Conservation (phyloP, 441 rosid species). For the Gossypium armourianum region DNA sequence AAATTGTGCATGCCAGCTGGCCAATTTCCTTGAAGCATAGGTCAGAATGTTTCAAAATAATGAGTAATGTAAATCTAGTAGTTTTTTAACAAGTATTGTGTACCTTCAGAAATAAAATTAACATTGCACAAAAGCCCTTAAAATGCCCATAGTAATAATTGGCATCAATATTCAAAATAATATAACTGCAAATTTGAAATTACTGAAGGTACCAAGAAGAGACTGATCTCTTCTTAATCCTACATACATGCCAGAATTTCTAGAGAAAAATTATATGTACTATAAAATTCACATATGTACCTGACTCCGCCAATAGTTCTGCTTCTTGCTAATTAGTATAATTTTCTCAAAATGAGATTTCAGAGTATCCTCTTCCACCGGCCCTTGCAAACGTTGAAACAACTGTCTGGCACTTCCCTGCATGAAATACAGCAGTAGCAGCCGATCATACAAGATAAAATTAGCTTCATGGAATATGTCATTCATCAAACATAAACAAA, state of each 20-base stretch:
- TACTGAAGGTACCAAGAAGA: constrained; percentile 6
- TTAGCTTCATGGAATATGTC: constrained; percentile 20
- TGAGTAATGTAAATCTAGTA: background rate
- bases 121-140: background rate
- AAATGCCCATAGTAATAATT: constrained; percentile 4
- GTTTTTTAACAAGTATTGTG: background rate
- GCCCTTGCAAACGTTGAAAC: constrained; percentile 94
- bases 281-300: constrained; percentile 28
- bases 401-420: constrained; percentile 99
- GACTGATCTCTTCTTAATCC: background rate
- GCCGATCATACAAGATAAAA: constrained; percentile 11
- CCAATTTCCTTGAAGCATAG: constrained; percentile 1
- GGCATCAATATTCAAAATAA: constrained; percentile 3
- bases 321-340: constrained; percentile 64
- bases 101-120: background rate
- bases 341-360: constrained; percentile 95
- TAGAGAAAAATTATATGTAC: background rate
- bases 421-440: constrained; percentile 25
- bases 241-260: background rate
- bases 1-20: background rate
- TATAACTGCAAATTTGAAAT: constrained; percentile 1
- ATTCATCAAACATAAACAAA: constrained; percentile 9
- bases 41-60: background rate
- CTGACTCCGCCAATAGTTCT: constrained; percentile 55
- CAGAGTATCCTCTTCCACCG: constrained; percentile 88